Evolutionary conservation across 1,284 basidiomycete genomes (phyloP), one percentile per base, ranked within the genome.

Genomic region (Pyrrhoderma lamaoense): DNA sequence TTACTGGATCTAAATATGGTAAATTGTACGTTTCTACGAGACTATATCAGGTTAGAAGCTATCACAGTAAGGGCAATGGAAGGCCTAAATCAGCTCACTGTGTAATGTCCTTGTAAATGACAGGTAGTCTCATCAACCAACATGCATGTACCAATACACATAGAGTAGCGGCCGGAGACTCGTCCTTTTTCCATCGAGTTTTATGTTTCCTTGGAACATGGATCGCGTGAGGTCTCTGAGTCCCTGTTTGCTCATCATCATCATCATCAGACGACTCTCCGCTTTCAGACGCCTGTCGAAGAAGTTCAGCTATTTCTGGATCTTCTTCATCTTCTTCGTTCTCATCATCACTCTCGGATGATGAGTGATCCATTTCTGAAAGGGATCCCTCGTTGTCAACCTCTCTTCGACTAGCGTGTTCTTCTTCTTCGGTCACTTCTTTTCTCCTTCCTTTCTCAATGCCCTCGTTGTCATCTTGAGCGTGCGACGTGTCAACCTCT

Each of bases 1-100:
- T 75, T 23, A 82, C 66, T 34, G 82, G 77, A 59, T 93, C 85
- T 43, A 97, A 73, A 67, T 92, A 96, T 0, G 93, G 92, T 36
- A 97, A 70, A 27, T 80, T 70, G 61, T 86, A 84, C 19, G 70
- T 69, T 58, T 91, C 84, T 42, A 93, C 80, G 50, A 83, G 67
- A 47, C 88, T 91, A 51, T 40, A 43, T 47, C 13, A n/a, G 8
- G 36, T 21, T 43, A 21, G 44, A 8, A 23, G n/a, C 34, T 44
- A n/a, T 11, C 3, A 13, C 22, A 44, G 47, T 3, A 46, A 45
- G 38, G 38, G 36, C 19, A 37, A 18, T 31, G 23, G 39, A 49
- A 36, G 49, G 38, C 21, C 38, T n/a, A n/a, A 22, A 22, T 18
- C 8, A 40, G n/a, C 79, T 58, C 60, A 88, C 91, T 70, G 70